These are phyloP conservation scores for Juglanconis oblonga DNA, from an alignment of 2,329 filamentous ascomycete genomes.

Conservation along the genomic window DNA sequence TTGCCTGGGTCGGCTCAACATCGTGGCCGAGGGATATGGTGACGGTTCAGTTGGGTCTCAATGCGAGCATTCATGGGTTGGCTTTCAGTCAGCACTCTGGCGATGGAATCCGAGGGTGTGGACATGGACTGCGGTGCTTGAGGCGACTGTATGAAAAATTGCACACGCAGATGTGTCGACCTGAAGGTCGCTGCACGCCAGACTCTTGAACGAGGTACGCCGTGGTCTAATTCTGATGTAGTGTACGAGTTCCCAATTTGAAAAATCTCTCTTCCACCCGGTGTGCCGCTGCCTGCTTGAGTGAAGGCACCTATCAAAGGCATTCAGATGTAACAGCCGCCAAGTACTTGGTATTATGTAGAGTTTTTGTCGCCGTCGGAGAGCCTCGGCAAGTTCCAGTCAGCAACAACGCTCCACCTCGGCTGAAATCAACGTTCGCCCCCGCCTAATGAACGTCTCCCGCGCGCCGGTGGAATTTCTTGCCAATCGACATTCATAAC, in stretches of 20 bases:
- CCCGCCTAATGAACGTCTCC: not conserved
- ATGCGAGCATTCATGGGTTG: not conserved
- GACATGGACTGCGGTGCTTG: not conserved
- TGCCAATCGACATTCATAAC: too few species aligned
- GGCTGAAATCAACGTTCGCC: not conserved
- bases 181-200: not conserved
- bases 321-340: too few species aligned
- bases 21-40: not conserved
- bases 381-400: constrained; percentile 8
- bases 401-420: not conserved
- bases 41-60: not conserved
- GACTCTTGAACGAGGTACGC: not conserved
- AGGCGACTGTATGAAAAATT: constrained; percentile 1
- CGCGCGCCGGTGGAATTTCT: not conserved
- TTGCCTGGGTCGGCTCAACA: not conserved
- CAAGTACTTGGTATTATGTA: constrained; percentile 1
- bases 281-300: not conserved
- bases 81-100: not conserved
- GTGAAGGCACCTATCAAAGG: not conserved
- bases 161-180: constrained; percentile 7
- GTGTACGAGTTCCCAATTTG: constrained; percentile 11
- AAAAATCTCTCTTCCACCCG: not conserved
- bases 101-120: not conserved
- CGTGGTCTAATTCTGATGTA: not conserved
- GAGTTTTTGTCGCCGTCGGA: not conserved